These are phyloP conservation scores for Sphagnum magellanicum DNA, from an alignment of 228 moss, liverwort and hornwort species.

Conservation along the genomic window DNA sequence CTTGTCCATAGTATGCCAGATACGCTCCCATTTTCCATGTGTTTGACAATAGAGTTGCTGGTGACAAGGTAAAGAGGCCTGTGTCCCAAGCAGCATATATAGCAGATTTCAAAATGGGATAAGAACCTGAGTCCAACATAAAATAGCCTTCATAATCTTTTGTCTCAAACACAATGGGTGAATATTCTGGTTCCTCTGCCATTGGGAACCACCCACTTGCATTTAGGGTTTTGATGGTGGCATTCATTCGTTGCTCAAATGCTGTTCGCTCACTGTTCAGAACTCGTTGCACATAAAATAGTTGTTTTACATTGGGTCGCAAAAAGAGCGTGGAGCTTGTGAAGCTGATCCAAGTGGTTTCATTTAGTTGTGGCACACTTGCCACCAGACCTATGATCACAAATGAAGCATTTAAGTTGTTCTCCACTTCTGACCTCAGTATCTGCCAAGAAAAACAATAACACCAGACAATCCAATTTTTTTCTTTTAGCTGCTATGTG, in stretches of 20 bases:
- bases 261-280: constrained; percentile 15
- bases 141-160: constrained; percentile 1
- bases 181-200: constrained; percentile 14
- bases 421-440: constrained; percentile 30
- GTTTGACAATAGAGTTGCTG: constrained; percentile 4
- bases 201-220: constrained; percentile 6
- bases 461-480: background rate
- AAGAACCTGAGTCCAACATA: constrained; percentile 15
- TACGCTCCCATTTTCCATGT: constrained; percentile 48
- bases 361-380: constrained; percentile 15
- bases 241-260: constrained; percentile 20
- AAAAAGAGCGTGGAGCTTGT: constrained; percentile 25
- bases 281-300: constrained; percentile 29
- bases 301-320: constrained; percentile 28
- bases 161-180: constrained; percentile 23
- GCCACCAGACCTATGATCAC: constrained; percentile 33
- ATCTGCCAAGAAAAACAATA: constrained; percentile 10
- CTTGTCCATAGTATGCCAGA: constrained; percentile 45
- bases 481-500: too few relatives aligned
- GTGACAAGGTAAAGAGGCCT: constrained; percentile 37
- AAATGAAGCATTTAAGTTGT: constrained; percentile 32
- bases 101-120: constrained; percentile 14
- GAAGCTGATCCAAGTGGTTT: constrained; percentile 17
- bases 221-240: constrained; percentile 11
- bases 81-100: constrained; percentile 33